Percentiles rank a stretch among this genome's conserved stretches.
Conservation (phyloP, 164 flowering plant species). For the Amborella trichopoda region DNA sequence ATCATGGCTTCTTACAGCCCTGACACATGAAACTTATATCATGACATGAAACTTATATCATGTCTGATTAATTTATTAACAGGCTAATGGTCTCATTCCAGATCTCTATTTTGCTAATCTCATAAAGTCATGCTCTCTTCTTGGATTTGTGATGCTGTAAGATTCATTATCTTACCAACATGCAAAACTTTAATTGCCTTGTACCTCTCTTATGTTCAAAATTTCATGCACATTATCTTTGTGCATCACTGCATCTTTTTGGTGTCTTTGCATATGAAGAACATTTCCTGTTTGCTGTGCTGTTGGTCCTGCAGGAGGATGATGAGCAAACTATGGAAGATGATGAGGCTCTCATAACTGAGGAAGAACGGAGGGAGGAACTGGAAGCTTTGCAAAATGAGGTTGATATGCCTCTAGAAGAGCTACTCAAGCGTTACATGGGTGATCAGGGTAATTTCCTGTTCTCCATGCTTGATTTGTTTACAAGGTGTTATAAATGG, state of each 20-base stretch:
- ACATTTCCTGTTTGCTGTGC: constrained; percentile 5
- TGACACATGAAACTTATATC: no score
- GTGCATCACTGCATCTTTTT: neutral
- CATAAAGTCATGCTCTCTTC: no score
- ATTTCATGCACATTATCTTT: neutral
- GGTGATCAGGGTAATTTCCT: constrained; percentile 25
- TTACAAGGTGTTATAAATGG: neutral
- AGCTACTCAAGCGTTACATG: constrained; percentile 65
- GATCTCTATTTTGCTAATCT: no score
- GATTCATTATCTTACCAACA: no score
- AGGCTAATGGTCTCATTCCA: no score
- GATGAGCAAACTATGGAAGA: constrained; percentile 89
- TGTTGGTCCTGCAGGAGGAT: constrained; percentile 80
- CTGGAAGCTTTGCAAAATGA: constrained; percentile 73
- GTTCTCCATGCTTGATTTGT: no score
- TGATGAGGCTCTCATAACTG: constrained; percentile 84
- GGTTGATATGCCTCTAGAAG: constrained; percentile 78
- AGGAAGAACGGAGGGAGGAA: constrained; percentile 81
- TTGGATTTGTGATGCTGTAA: no score
- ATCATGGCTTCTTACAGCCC: no score
- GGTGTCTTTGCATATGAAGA: neutral
- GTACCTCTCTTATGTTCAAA: no score
- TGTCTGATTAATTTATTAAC: no score
- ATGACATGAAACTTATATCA: no score
- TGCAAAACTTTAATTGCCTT: no score